These are phyloP conservation scores for Physcia stellaris DNA, from an alignment of 495 filamentous ascomycete species.

Conservation along the genomic window DNA sequence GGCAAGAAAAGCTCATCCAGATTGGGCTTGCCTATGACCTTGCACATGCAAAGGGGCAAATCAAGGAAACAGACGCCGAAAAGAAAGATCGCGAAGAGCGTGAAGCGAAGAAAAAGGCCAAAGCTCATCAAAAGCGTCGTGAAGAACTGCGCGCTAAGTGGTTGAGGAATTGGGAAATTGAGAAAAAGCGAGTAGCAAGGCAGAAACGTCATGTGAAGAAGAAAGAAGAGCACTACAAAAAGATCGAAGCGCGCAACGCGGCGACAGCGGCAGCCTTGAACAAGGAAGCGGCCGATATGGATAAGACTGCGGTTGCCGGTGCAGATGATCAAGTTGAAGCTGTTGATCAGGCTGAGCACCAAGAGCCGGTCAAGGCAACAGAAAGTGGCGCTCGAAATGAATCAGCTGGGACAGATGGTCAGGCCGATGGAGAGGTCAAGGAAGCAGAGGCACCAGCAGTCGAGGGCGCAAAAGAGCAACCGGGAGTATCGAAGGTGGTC, in stretches of 20 bases:
- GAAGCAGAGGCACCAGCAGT: slow-evolving; percentile 1
- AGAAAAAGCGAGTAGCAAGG: slow-evolving; percentile 34
- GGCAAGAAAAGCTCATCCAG: slow-evolving; percentile 70
- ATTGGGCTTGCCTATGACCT: slow-evolving; percentile 74
- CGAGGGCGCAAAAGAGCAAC: slow-evolving; percentile 1
- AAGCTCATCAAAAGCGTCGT: slow-evolving; percentile 27
- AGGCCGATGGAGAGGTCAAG: background rate
- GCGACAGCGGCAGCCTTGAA: slow-evolving; percentile 5
- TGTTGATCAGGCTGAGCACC: background rate
- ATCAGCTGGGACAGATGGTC: slow-evolving; percentile 2
- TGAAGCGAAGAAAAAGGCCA: slow-evolving; percentile 30
- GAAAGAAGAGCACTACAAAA: slow-evolving; percentile 13
- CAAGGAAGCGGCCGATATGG: slow-evolving; percentile 1
- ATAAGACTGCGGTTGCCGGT: slow-evolving; percentile 2
- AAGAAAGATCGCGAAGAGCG: slow-evolving; percentile 33
- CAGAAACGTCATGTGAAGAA: slow-evolving; percentile 15
- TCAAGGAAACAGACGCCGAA: slow-evolving; percentile 52
- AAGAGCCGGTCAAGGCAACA: background rate
- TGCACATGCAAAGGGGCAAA: slow-evolving; percentile 64
- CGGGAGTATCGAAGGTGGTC: no score
- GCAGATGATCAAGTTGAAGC: background rate
- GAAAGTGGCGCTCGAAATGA: background rate
- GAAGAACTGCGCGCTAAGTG: slow-evolving; percentile 29
- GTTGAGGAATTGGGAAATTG: slow-evolving; percentile 38
- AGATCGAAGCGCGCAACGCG: no score